Base-by-base conservation (phyloP, 2,329 filamentous ascomycete species). In the Sclerotiophoma versabilis region DNA sequence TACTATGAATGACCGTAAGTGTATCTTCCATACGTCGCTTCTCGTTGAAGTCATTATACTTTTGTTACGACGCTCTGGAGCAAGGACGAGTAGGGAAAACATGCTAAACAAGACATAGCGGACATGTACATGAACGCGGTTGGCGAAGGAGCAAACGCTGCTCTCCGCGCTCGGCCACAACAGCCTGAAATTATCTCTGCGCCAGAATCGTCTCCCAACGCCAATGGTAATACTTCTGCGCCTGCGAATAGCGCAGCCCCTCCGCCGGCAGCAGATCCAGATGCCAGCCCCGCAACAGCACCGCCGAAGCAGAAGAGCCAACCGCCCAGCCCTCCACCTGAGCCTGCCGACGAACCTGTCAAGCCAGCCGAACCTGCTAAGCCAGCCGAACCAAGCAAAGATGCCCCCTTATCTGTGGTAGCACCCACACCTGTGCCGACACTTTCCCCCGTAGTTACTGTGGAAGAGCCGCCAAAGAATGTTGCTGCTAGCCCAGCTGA, bases 1-100 rank as follows among this genome's bases (percentile, higher is more conserved):
- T 23, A 65, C 62, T 2, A 61, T 63, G 44, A 65, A 65, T 23
- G 58, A 65, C 43, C 62, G 60, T 63, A 53, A 57, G 60, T 58
- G 10, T 2, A 14, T 5, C 2, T 17, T 9, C 3, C 11, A 20
- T 9, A 10, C 19, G 17, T 7, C 11, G 4, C 33, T 29, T n/a
- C n/a, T n/a, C n/a, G n/a, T n/a, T n/a, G n/a, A n/a, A n/a, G n/a
- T n/a, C n/a, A n/a, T n/a, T n/a, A n/a, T n/a, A n/a, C n/a, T n/a
- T n/a, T n/a, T n/a, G n/a, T n/a, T n/a, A n/a, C n/a, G n/a, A n/a
- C n/a, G n/a, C n/a, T n/a, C n/a, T n/a, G n/a, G n/a, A n/a, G n/a
- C n/a, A n/a, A n/a, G n/a, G n/a, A n/a, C n/a, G n/a, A n/a, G n/a
- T n/a, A n/a, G n/a, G n/a, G 9, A 27, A 7, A 2, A 7, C 11